phyloP scores from a whole-genome alignment of 495 filamentous ascomycete species.

The Neurospora sp. region DNA sequence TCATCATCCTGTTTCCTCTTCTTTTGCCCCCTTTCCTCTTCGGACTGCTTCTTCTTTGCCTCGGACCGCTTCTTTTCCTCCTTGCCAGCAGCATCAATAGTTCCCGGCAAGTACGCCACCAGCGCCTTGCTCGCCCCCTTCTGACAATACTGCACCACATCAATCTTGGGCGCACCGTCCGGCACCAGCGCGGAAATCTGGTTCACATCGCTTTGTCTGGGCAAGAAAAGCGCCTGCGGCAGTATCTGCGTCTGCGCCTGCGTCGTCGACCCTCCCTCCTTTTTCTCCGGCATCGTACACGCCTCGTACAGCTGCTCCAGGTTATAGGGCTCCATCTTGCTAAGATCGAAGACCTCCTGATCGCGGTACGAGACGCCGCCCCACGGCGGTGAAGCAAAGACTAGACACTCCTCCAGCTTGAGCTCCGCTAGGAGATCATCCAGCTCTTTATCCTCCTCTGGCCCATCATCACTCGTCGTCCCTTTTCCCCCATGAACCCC shows the following conservation, averaged over 20 bases:
- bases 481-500: neutral
- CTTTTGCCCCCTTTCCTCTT: neutral
- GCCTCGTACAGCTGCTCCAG: slow-evolving; percentile 50
- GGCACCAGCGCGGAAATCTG: slow-evolving; percentile 61
- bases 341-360: slow-evolving; percentile 74
- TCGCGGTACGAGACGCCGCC: slow-evolving; percentile 77
- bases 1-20: neutral
- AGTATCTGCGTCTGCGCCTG: slow-evolving; percentile 19
- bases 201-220: slow-evolving; percentile 73
- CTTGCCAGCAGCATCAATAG: neutral
- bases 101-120: slow-evolving; percentile 41
- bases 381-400: slow-evolving; percentile 90
- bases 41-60: neutral
- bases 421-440: slow-evolving; percentile 33
- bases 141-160: slow-evolving; percentile 86
- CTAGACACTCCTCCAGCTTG: slow-evolving; percentile 31
- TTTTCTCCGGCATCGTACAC: slow-evolving; percentile 23
- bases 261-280: neutral
- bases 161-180: slow-evolving; percentile 29
- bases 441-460: slow-evolving; percentile 13
- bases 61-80: neutral
- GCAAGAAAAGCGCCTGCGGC: slow-evolving; percentile 66
- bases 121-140: slow-evolving; percentile 77
- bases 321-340: slow-evolving; percentile 78
- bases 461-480: neutral